Conservation (phyloP, 371 early-diverging fungal species). For the Batrachochytrium dendrobatidis region DNA sequence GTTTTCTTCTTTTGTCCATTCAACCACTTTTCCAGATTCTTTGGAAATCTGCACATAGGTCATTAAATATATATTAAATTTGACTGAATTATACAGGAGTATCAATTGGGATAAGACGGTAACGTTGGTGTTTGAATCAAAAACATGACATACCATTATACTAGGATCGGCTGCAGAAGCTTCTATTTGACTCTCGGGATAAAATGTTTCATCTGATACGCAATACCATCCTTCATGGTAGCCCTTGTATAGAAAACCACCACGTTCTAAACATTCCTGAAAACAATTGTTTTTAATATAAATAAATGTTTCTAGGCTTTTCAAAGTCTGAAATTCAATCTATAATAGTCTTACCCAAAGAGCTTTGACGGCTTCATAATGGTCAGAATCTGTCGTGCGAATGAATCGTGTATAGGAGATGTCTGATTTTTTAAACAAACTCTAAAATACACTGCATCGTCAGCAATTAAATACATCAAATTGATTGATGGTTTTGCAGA, state of each 20-base stretch:
- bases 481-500: background rate
- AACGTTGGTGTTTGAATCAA: no score
- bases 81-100: no score
- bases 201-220: slow-evolving; percentile 92
- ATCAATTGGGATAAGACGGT: no score
- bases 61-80: background rate
- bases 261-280: slow-evolving; percentile 53
- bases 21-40: slow-evolving; percentile 79
- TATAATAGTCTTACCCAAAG: slow-evolving; percentile 76
- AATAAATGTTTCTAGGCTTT: background rate
- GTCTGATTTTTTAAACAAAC: slow-evolving; percentile 61
- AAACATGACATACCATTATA: background rate
- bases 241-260: slow-evolving; percentile 87
- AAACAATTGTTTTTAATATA: background rate
- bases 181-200: slow-evolving; percentile 65
- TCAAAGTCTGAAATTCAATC: background rate
- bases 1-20: slow-evolving; percentile 87
- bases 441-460: slow-evolving; percentile 17
- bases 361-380: slow-evolving; percentile 57
- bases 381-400: slow-evolving; percentile 77
- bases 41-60: slow-evolving; percentile 33
- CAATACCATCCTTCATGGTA: slow-evolving; percentile 93
- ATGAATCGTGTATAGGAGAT: slow-evolving; percentile 75
- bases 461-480: background rate
- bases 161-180: background rate